Percentiles rank a stretch among this genome's conserved stretches.
Conservation (phyloP, 2,329 filamentous ascomycete genomes). For the Xylariaceae sp. region DNA sequence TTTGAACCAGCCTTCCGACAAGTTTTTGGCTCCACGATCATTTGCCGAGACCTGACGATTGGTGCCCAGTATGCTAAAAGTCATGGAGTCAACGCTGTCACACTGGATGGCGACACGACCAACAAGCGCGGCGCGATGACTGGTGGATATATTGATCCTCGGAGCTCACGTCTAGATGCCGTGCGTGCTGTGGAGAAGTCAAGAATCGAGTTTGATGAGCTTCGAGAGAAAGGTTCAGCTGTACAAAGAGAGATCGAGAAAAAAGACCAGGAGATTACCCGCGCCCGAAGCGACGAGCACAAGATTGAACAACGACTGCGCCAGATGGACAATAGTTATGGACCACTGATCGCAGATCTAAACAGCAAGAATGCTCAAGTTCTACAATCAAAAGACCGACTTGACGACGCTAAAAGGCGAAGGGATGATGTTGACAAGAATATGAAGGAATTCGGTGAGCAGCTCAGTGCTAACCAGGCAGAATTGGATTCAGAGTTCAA, state of each 20-base stretch:
- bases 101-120: constrained; percentile 87
- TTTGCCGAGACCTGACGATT: constrained; percentile 84
- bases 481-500: constrained; percentile 88
- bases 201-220: constrained; percentile 68
- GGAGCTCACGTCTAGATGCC: constrained; percentile 81
- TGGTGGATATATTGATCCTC: constrained; percentile 86
- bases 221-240: constrained; percentile 59
- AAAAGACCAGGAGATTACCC: constrained; percentile 85
- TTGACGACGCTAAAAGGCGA: constrained; percentile 63
- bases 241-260: constrained; percentile 68
- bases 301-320: constrained; percentile 75
- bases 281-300: constrained; percentile 76
- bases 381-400: constrained; percentile 66
- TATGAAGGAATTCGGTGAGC: constrained; percentile 71
- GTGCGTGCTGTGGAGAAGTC: constrained; percentile 72
- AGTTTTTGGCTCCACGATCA: constrained; percentile 91
- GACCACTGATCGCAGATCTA: constrained; percentile 73
- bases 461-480: constrained; percentile 70
- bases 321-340: constrained; percentile 77
- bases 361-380: constrained; percentile 70
- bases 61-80: constrained; percentile 89
- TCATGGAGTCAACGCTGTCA: constrained; percentile 89
- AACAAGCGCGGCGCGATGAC: constrained; percentile 95
- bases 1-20: constrained; percentile 88
- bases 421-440: constrained; percentile 69